Conservation (phyloP, 768 basidiomycete species). For the Pleurotus ostreatus region DNA sequence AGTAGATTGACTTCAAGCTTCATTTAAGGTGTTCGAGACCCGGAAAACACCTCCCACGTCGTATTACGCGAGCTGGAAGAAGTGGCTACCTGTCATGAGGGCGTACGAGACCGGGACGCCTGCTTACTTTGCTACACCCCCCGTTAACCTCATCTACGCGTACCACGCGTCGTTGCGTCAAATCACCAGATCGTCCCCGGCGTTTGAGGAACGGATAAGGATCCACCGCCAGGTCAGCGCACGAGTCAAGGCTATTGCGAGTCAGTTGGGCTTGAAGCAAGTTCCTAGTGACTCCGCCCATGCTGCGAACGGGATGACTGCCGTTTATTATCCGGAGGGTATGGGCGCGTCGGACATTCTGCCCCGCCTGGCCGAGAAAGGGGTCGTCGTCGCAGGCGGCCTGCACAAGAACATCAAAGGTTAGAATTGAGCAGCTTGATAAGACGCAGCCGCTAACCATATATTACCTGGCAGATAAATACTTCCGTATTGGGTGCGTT, state of each 20-base stretch:
- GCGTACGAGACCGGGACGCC: conserved; percentile 72
- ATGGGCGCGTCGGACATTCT: conserved; percentile 64
- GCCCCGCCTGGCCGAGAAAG: conserved; percentile 58
- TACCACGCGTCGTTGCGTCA: conserved; percentile 70
- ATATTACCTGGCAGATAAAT: conserved; percentile 43
- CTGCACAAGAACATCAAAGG: conserved; percentile 75
- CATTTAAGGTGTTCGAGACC: conserved; percentile 45
- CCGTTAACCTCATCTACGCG: conserved; percentile 83
- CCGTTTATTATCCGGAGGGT: conserved; percentile 78
- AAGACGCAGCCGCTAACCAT: no score
- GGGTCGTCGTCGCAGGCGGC: conserved; percentile 78
- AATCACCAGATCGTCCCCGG: conserved; percentile 54
- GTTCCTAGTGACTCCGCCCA: conserved; percentile 52
- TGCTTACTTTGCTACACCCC: conserved; percentile 87
- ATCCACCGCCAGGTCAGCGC: conserved; percentile 63
- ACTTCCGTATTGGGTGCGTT: conserved; percentile 73
- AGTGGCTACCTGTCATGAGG: conserved; percentile 87
- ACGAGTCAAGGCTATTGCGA: conserved; percentile 59
- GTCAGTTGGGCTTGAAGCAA: conserved; percentile 61
- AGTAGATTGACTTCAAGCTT: neutral
- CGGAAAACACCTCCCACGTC: conserved; percentile 56
- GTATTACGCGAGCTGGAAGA: conserved; percentile 87
- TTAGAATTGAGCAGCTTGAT: conserved; percentile 11
- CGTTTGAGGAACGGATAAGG: conserved; percentile 67
- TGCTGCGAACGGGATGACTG: conserved; percentile 87